Evolutionary conservation across 257 asterid genomes (phyloP), one percentile per base, ranked within the genome.

Genomic region (Nicotiana benthamiana): DNA sequence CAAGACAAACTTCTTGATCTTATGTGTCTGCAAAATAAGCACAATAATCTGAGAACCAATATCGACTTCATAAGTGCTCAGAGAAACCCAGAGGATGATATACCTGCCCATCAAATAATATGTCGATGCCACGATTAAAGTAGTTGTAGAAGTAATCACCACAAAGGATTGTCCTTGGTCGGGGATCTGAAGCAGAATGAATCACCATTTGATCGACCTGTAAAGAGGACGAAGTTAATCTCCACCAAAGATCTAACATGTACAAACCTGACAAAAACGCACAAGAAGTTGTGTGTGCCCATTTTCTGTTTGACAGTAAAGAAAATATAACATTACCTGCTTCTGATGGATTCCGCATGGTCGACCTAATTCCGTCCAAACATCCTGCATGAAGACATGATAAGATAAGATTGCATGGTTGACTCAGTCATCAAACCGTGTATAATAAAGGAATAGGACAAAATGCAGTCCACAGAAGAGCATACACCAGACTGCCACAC

Each of bases 151-250:
- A 93, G 82, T 93, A 93, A 83, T 93, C 97, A 36, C 94, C 97
- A 68, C 97, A 91, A 8, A 89, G 90, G 56, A 95, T 90, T 27
- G 95, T 89, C 77, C 89, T 84, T 20, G 97, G 97, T 32, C 94
- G 87, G 81, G 88, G 95, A 88, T 92, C 97, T 34, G 92, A 89
- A 70, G 94, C 92, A 63, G 97, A 93, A 85, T 93, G 97, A 85
- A 93, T 93, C 72, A 89, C 90, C 97, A 93, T 93, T 84, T 91
- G 97, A 70, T 93, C 97, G 72, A 93, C 97, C 97, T 93, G 84
- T 56, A 68, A 8, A 57, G 68, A 79, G 30, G 80, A 82, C 36
- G 26, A 85, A 56, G 74, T 83, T 79, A 86, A 64, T 66, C 40
- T 32, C 80, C 74, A 78, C 43, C 26, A 65, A 15, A 10, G 17